Conservation (phyloP, 1,284 basidiomycete species). For the Quambalaria eucalypti region DNA sequence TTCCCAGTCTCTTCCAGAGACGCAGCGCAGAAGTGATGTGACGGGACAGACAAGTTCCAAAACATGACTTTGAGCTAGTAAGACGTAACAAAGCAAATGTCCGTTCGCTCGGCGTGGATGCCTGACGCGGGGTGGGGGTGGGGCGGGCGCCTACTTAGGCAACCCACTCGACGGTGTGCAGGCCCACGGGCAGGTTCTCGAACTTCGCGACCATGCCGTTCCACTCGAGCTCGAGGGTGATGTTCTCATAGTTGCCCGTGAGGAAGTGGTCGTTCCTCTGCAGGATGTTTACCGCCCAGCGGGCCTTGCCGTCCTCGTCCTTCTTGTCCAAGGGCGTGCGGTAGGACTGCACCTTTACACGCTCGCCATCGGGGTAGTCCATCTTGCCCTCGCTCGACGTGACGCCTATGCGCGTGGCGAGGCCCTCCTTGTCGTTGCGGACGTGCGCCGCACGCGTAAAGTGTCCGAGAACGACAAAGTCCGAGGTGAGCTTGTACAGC, state of each 20-base stretch:
- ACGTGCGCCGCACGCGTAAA: slow-evolving; percentile 21
- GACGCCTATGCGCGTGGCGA: slow-evolving; percentile 15
- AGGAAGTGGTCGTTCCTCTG: slow-evolving; percentile 28
- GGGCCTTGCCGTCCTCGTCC: slow-evolving; percentile 8
- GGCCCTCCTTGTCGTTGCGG: slow-evolving; percentile 1
- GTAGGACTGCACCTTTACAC: slow-evolving; percentile 18
- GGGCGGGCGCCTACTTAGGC: not conserved
- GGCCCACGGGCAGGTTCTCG: not conserved
- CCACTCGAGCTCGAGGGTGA: slow-evolving; percentile 2
- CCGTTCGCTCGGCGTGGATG: no score
- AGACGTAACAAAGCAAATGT: no score
- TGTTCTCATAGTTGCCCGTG: not conserved
- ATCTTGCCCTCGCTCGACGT: slow-evolving; percentile 14
- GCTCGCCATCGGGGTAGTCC: slow-evolving; percentile 9
- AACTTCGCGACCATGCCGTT: slow-evolving; percentile 2
- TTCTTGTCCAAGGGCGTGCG: slow-evolving; percentile 14
- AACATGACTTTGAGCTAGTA: no score
- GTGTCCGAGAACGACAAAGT: slow-evolving; percentile 17
- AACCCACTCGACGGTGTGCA: not conserved
- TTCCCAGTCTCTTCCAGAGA: no score
- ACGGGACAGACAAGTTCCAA: no score
- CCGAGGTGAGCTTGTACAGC: slow-evolving; percentile 11
- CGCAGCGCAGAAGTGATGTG: no score
- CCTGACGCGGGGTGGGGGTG: no score
- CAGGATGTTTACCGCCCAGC: slow-evolving; percentile 21